Percentiles rank a stretch among this genome's conserved stretches.
These are phyloP conservation scores for Agrocybe praecox DNA, from an alignment of 768 basidiomycete species.

Conservation along the genomic window DNA sequence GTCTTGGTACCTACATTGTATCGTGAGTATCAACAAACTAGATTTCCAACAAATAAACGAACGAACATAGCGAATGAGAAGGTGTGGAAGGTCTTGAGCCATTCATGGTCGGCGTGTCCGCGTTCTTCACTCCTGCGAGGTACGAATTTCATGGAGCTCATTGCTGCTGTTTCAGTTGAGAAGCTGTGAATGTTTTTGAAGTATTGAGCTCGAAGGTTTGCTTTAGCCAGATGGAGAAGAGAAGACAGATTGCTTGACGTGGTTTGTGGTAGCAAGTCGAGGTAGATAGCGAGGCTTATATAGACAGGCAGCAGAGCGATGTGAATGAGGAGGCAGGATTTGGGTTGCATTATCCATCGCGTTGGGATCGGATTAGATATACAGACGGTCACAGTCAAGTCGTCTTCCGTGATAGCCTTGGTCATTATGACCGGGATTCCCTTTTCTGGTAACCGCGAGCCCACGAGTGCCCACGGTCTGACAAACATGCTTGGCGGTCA, in stretches of 20 bases:
- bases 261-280: conserved; percentile 30
- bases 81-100: conserved; percentile 88
- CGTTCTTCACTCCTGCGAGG: conserved; percentile 64
- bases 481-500: neutral
- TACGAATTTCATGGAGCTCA: conserved; percentile 40
- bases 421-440: conserved; percentile 15
- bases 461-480: conserved; percentile 11
- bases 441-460: conserved; percentile 9
- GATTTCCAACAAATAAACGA: conserved; percentile 8
- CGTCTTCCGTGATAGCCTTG: conserved; percentile 4
- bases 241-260: conserved; percentile 37
- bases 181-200: conserved; percentile 14
- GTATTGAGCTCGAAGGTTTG: conserved; percentile 30
- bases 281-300: conserved; percentile 41
- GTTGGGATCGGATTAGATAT: conserved; percentile 3
- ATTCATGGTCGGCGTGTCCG: conserved; percentile 78
- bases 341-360: conserved; percentile 33
- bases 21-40: neutral
- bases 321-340: conserved; percentile 34
- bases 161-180: conserved; percentile 10
- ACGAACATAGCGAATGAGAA: conserved; percentile 75
- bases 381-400: conserved; percentile 12
- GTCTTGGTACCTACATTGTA: conserved; percentile 58
- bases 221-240: conserved; percentile 37
- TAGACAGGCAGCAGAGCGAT: conserved; percentile 40